Conservation (phyloP, 371 early-diverging fungal species). For the Apophysomyces variabilis region DNA sequence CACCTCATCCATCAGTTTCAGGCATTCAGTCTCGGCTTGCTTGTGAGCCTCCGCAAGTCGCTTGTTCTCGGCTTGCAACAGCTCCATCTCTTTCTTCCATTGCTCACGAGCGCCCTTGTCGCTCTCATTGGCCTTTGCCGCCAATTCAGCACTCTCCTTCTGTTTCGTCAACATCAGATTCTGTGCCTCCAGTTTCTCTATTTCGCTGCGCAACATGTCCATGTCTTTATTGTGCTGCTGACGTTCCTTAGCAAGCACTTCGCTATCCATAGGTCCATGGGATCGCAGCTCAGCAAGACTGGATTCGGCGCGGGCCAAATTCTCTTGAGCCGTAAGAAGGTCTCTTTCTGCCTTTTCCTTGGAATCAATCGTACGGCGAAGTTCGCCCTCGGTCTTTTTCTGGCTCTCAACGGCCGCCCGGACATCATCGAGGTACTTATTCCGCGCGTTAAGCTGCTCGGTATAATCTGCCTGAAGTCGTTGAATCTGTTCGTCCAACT, state of each 20-base stretch:
- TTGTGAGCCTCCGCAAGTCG: constrained; percentile 66
- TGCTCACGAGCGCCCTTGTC: constrained; percentile 34
- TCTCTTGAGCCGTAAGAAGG: constrained; percentile 21
- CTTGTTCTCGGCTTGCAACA: constrained; percentile 55
- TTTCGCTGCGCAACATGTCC: constrained; percentile 40
- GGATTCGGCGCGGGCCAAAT: constrained; percentile 25
- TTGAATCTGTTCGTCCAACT: constrained; percentile 40
- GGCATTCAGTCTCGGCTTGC: constrained; percentile 71
- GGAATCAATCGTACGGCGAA: constrained; percentile 41
- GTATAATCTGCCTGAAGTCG: constrained; percentile 42
- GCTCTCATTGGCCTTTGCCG: constrained; percentile 36
- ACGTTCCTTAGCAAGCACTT: constrained; percentile 25
- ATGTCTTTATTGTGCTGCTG: constrained; percentile 38
- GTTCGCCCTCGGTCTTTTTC: constrained; percentile 51
- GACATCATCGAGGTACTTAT: constrained; percentile 44
- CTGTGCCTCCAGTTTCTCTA: constrained; percentile 41
- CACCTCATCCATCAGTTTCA: constrained; percentile 78
- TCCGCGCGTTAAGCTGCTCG: constrained; percentile 36
- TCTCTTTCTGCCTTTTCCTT: constrained; percentile 51
- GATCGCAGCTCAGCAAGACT: constrained; percentile 27
- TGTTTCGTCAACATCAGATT: constrained; percentile 48
- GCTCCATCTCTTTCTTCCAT: constrained; percentile 29
- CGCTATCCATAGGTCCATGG: constrained; percentile 35
- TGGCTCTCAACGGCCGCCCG: constrained; percentile 46
- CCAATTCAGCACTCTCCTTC: constrained; percentile 54